Percentiles rank a stretch among this genome's conserved stretches.
Conservation (phyloP, 257 asterid species). For the Lantana camara region DNA sequence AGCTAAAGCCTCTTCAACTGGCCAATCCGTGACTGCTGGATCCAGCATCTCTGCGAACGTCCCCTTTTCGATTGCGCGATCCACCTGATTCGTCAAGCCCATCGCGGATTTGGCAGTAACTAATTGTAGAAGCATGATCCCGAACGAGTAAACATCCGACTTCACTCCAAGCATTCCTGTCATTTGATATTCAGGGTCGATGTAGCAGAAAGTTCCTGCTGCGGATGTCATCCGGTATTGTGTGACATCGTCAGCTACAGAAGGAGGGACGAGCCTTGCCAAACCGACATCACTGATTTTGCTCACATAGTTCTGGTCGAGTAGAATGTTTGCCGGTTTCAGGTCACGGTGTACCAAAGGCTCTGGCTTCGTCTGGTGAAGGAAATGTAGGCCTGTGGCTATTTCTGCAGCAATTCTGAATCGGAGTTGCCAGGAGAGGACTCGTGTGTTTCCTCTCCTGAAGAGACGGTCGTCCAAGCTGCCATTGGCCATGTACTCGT, state of each 20-base stretch:
- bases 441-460: slow-evolving; percentile 43
- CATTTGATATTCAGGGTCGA: slow-evolving; percentile 92
- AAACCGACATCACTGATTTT: slow-evolving; percentile 87
- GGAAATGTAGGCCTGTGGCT: slow-evolving; percentile 73
- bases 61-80: slow-evolving; percentile 52
- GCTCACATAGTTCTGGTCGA: slow-evolving; percentile 74
- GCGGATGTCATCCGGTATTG: slow-evolving; percentile 84
- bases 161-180: slow-evolving; percentile 95
- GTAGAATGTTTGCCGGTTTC: slow-evolving; percentile 84
- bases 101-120: slow-evolving; percentile 72
- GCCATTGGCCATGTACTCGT: slow-evolving; percentile 84
- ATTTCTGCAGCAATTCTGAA: slow-evolving; percentile 83
- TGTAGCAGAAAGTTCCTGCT: slow-evolving; percentile 91
- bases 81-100: slow-evolving; percentile 66
- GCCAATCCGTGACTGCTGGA: slow-evolving; percentile 74
- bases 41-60: slow-evolving; percentile 61
- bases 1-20: slow-evolving; percentile 57
- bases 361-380: slow-evolving; percentile 91
- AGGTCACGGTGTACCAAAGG: slow-evolving; percentile 94
- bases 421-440: slow-evolving; percentile 82
- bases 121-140: slow-evolving; percentile 71
- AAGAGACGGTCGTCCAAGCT: slow-evolving; percentile 80
- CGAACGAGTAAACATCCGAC: slow-evolving; percentile 82
- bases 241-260: slow-evolving; percentile 58
- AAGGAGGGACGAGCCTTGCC: slow-evolving; percentile 78